Base-by-base conservation (phyloP, 495 filamentous ascomycete genomes). In the Barbatosphaeria neglecta region DNA sequence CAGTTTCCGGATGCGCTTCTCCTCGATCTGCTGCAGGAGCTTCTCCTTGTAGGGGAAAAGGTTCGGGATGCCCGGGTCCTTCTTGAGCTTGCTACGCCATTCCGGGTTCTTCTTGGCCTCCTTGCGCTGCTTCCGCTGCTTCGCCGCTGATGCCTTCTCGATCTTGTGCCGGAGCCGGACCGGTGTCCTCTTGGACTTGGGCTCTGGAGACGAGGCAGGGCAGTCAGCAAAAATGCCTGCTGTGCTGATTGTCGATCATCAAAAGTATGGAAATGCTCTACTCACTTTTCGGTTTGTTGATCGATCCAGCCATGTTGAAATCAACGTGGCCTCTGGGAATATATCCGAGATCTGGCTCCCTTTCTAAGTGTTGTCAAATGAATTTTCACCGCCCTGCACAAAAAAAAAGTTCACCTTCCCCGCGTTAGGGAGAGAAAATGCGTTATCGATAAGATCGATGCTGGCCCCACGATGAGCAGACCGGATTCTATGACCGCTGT, bases 21-120 rank as follows among this genome's bases (percentile, higher is more conserved):
- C 86, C 68, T 98, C 93, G 54, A 98, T 94, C 63, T 98, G 87
- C 22, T 86, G 78, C 37, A 98, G 74, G 17, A 98, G 76, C 69
- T 84, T 87, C 58, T 96, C 93, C 69, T 98, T 98, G 76, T 90
- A 95, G 11, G 92, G 92, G 68, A 95, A 98, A 22, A 95, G 75
- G 59, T 95, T 98, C 42, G 92, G 92, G 44, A 98, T 96, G 47
- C 90, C 90, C 31, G 89, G 88, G 61, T 95, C 90, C 67, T 97
- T 97, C 78, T 94, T 96, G 48, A 94, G 62, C 62, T 85, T 83
- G 52, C 86, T 90, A 49, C 81, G 78, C 83, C 90, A 95, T 83
- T 95, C 78, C 17, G 93, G 93, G 64, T 96, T 93, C 80, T 89
- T 85, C 69, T 95, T 97, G 20, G 84, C 89, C 40, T 77, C 67